These are phyloP conservation scores for Plantago ovata DNA, from an alignment of 257 asterid species.

Conservation along the genomic window DNA sequence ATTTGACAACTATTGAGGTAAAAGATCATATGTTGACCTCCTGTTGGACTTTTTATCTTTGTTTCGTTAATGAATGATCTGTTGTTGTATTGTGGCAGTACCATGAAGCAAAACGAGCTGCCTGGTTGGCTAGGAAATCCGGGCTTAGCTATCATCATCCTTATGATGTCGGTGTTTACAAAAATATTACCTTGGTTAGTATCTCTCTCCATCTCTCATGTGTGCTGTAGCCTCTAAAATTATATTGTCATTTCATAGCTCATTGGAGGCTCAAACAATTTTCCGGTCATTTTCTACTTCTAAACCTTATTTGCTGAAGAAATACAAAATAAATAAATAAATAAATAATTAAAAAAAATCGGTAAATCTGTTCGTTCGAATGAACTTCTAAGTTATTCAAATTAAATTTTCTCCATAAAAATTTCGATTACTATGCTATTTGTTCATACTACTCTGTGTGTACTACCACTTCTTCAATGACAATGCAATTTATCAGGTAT, in stretches of 20 bases:
- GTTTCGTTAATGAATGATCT: slow-evolving; percentile 20
- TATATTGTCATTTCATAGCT: background rate
- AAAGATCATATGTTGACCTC: slow-evolving; percentile 11
- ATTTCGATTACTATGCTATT: too few species aligned
- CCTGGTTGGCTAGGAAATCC: slow-evolving; percentile 92
- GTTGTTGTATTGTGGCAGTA: slow-evolving; percentile 39
- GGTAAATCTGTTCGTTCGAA: too few species aligned
- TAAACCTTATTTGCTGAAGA: too few species aligned
- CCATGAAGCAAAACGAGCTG: slow-evolving; percentile 70
- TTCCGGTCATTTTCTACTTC: too few species aligned
- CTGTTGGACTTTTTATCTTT: background rate
- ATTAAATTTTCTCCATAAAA: too few species aligned
- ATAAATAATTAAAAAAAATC: too few species aligned
- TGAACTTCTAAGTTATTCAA: too few species aligned
- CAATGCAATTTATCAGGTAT: slow-evolving; percentile 39
- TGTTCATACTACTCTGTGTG: background rate
- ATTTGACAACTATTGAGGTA: slow-evolving; percentile 95
- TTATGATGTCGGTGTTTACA: slow-evolving; percentile 68
- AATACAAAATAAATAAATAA: too few species aligned
- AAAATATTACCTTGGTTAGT: slow-evolving; percentile 60
- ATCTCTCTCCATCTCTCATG: slow-evolving; percentile 26
- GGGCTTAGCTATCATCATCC: slow-evolving; percentile 75
- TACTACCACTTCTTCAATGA: background rate
- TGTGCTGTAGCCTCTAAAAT: slow-evolving; percentile 17
- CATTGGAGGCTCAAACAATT: background rate